Percentiles rank a stretch among this genome's conserved stretches.
phyloP scores from a whole-genome alignment of 805 yeast species.

The Clavispora santaluciae region DNA sequence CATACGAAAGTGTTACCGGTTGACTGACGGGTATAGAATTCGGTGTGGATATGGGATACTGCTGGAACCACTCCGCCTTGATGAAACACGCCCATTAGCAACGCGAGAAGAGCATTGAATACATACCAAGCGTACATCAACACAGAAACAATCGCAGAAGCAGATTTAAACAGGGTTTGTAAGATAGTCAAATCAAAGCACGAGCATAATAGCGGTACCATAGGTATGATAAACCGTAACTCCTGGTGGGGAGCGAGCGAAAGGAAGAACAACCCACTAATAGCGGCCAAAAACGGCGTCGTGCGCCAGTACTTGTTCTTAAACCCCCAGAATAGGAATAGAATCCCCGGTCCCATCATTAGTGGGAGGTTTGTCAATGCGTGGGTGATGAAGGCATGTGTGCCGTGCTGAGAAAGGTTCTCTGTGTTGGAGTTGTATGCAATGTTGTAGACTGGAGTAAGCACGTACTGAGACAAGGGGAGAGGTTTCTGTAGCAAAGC shows the following conservation, averaged over 20 bases:
- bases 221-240: conserved; percentile 77
- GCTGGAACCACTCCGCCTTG: conserved; percentile 88
- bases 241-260: conserved; percentile 91
- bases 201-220: conserved; percentile 64
- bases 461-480: conserved; percentile 28
- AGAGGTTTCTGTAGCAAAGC: conserved; percentile 10
- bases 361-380: conserved; percentile 71
- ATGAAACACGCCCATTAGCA: conserved; percentile 76
- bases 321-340: conserved; percentile 39
- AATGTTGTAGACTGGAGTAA: conserved; percentile 77
- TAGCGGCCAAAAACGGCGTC: conserved; percentile 53
- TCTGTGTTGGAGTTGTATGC: conserved; percentile 55
- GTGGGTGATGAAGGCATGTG: conserved; percentile 78
- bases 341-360: conserved; percentile 68
- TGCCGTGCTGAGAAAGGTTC: conserved; percentile 74
- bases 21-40: not conserved
- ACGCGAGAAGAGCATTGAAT: conserved; percentile 57
- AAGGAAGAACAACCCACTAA: conserved; percentile 57
- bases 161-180: not conserved
- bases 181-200: conserved; percentile 36
- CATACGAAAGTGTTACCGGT: conserved; percentile 49
- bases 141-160: conserved; percentile 21
- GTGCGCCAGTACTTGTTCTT: conserved; percentile 39
- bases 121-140: conserved; percentile 47
- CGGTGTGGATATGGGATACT: conserved; percentile 34